A percentile compares a stretch with the other conserved stretches of the same genome.
Evolutionary conservation across 1,284 basidiomycete genomes (phyloP).

Genomic region (Melanopsichium pennsylvanicum): DNA sequence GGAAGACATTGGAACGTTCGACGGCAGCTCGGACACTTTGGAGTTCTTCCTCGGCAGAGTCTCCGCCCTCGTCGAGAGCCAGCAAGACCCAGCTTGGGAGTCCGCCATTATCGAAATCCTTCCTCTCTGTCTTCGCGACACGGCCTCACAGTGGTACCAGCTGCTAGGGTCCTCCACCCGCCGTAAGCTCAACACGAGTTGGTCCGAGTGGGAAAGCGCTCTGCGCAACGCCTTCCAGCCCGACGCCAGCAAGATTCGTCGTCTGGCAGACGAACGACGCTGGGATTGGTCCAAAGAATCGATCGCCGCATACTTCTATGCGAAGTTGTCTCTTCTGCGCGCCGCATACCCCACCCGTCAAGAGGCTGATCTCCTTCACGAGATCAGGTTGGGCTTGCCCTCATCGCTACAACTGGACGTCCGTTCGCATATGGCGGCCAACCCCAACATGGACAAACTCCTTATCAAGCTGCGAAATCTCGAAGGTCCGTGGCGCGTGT

Average conservation of each 20-base stretch:
- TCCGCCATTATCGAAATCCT: background rate
- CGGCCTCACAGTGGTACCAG: background rate
- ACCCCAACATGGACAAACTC: background rate
- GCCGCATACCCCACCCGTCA: too few species aligned
- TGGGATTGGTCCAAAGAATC: background rate
- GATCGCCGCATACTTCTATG: background rate
- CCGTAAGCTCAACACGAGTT: background rate
- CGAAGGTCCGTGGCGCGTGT: too few species aligned
- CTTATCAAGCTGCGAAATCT: background rate
- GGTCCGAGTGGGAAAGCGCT: background rate
- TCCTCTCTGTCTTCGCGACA: background rate
- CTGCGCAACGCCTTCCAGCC: background rate
- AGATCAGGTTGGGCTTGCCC: background rate
- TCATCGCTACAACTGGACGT: background rate
- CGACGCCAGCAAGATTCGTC: background rate
- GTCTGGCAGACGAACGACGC: background rate
- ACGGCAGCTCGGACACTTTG: background rate
- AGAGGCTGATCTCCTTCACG: too few species aligned
- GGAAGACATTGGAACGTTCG: background rate
- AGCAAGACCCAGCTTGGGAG: background rate
- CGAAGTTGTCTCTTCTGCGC: background rate
- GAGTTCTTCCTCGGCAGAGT: background rate
- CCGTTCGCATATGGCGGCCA: background rate
- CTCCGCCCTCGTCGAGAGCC: background rate
- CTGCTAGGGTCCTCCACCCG: background rate